phyloP scores from a whole-genome alignment of 2,329 filamentous ascomycete species.

The Thielaviopsis ethacetica region DNA sequence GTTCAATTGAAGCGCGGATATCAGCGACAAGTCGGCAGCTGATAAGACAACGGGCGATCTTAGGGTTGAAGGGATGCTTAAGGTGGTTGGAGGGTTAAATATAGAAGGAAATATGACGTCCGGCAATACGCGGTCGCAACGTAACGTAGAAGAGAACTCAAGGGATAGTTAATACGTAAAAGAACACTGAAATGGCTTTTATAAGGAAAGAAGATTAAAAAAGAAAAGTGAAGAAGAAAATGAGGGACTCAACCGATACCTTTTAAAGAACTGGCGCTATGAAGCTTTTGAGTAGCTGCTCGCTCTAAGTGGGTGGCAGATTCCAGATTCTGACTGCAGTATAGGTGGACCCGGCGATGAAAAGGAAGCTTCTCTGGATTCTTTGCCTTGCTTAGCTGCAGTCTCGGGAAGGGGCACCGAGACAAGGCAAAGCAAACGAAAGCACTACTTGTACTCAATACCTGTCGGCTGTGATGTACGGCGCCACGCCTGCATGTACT shows the following conservation, averaged over 20 bases:
- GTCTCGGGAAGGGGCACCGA: background rate
- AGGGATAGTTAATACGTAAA: no score
- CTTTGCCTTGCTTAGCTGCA: background rate
- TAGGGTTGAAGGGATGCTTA: no score
- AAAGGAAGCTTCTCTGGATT: background rate
- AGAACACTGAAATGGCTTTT: no score
- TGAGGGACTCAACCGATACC: background rate
- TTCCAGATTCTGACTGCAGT: no score
- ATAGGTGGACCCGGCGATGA: background rate
- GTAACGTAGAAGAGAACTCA: no score
- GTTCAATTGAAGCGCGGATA: no score
- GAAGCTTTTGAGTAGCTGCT: background rate
- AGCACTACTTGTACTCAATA: background rate
- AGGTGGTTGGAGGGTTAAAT: no score
- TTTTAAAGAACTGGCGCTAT: background rate
- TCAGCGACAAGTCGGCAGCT: no score
- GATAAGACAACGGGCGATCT: no score
- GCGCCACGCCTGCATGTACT: background rate
- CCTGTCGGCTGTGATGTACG: background rate
- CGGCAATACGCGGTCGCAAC: no score
- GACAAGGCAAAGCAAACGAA: background rate
- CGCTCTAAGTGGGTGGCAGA: no score
- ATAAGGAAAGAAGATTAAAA: background rate
- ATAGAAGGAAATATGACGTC: no score
- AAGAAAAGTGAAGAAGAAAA: background rate